These are phyloP conservation scores for Aspergillus spinulosporus DNA, from an alignment of 2,329 filamentous ascomycete genomes.

Conservation along the genomic window DNA sequence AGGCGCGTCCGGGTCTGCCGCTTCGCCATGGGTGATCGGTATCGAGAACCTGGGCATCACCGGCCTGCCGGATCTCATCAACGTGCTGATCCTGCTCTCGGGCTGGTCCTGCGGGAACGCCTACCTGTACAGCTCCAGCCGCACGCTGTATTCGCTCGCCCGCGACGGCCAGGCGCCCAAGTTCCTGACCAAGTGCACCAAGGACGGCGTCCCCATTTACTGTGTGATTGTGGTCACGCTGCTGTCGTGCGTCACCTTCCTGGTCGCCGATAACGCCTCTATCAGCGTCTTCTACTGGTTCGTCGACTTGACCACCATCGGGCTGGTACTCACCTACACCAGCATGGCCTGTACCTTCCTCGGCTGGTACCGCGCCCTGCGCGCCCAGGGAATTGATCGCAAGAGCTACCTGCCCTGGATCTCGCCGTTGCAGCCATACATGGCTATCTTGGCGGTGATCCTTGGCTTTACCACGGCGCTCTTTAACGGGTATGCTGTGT, in stretches of 20 bases:
- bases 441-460: constrained; percentile 62
- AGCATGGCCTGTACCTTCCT: constrained; percentile 70
- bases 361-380: constrained; percentile 67
- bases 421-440: constrained; percentile 67
- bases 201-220: constrained; percentile 67
- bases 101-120: constrained; percentile 70
- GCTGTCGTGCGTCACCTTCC: constrained; percentile 69
- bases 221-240: constrained; percentile 64
- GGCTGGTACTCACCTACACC: constrained; percentile 50
- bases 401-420: constrained; percentile 64
- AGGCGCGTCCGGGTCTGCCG: constrained; percentile 63
- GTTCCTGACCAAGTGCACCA: constrained; percentile 60
- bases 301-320: constrained; percentile 55
- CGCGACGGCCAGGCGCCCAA: constrained; percentile 54
- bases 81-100: constrained; percentile 70
- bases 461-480: constrained; percentile 59
- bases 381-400: constrained; percentile 67
- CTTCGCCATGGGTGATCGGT: constrained; percentile 72
- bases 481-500: constrained; percentile 61
- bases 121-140: constrained; percentile 57
- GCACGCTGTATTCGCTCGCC: constrained; percentile 50
- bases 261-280: constrained; percentile 64
- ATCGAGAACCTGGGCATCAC: constrained; percentile 65
- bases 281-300: constrained; percentile 71
- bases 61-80: constrained; percentile 70